Evolutionary conservation across 2,329 filamentous ascomycete genomes (phyloP).

Genomic region (Ceratocystis alfenasii): DNA sequence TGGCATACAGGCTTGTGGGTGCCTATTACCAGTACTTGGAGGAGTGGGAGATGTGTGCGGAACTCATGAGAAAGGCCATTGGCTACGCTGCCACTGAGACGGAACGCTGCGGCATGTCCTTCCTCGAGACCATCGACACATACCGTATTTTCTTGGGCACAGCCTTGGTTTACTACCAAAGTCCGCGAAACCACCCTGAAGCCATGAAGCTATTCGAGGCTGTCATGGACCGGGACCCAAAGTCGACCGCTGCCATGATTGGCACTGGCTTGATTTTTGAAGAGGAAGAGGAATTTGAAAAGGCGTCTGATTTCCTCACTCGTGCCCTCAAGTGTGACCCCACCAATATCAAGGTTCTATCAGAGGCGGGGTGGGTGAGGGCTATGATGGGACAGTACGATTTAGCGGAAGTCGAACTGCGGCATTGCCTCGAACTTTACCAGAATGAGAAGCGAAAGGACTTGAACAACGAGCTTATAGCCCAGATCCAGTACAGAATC

Average conservation of each 20-base stretch:
- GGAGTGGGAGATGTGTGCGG: constrained; percentile 70
- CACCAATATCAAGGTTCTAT: constrained; percentile 63
- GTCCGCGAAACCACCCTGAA: constrained; percentile 78
- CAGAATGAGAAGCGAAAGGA: constrained; percentile 49
- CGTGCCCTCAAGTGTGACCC: constrained; percentile 63
- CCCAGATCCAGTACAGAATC: constrained; percentile 75
- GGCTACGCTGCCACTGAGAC: constrained; percentile 48
- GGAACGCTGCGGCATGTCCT: constrained; percentile 53
- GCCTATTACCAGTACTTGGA: constrained; percentile 76
- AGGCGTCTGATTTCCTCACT: constrained; percentile 69
- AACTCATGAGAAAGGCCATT: constrained; percentile 65
- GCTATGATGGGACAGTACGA: constrained; percentile 67
- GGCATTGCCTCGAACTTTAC: constrained; percentile 55
- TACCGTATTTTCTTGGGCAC: constrained; percentile 70
- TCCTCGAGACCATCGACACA: constrained; percentile 60
- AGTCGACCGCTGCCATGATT: constrained; percentile 69
- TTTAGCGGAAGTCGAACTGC: constrained; percentile 55
- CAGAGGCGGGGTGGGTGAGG: constrained; percentile 86
- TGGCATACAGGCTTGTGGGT: constrained; percentile 72
- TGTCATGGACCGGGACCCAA: constrained; percentile 62
- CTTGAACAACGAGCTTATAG: constrained; percentile 52
- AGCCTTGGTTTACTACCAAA: constrained; percentile 80
- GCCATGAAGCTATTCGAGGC: constrained; percentile 76
- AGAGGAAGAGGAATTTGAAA: constrained; percentile 77
- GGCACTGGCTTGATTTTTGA: constrained; percentile 86